Conservation (phyloP, 1,284 basidiomycete genomes). For the Leccinum griseonigrum region DNA sequence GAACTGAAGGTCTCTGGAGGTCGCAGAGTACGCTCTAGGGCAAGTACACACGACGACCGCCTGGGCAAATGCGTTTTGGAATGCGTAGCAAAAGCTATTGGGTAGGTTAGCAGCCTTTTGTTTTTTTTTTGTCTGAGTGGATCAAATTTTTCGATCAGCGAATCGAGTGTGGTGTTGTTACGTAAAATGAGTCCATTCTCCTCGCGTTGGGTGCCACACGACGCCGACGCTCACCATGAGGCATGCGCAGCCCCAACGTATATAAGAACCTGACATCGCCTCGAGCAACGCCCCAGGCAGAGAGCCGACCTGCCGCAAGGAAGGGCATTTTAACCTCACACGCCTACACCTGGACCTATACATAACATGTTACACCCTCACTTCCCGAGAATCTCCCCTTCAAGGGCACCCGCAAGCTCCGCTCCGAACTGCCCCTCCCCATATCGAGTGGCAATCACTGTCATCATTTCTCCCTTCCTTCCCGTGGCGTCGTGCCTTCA, state of each 20-base stretch:
- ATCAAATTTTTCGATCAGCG: constrained; percentile 1
- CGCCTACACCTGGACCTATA: constrained; percentile 12
- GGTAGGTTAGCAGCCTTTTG: neutral
- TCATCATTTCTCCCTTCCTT: constrained; percentile 7
- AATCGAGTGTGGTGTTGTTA: constrained; percentile 17
- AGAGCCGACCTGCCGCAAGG: constrained; percentile 9
- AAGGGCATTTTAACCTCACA: constrained; percentile 20
- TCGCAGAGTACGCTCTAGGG: constrained; percentile 30
- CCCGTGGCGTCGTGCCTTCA: constrained; percentile 15
- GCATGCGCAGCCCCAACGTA: constrained; percentile 9
- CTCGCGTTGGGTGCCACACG: neutral
- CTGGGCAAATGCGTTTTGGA: constrained; percentile 26
- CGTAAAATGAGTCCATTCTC: constrained; percentile 23
- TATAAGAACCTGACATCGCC: constrained; percentile 25
- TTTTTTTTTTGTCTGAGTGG: neutral
- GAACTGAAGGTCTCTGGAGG: constrained; percentile 38
- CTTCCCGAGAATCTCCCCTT: constrained; percentile 7
- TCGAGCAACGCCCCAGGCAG: constrained; percentile 14
- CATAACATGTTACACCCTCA: constrained; percentile 10
- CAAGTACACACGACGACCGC: constrained; percentile 34
- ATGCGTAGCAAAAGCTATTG: constrained; percentile 24
- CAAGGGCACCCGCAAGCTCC: constrained; percentile 18
- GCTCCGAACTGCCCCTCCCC: constrained; percentile 16
- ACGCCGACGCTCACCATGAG: constrained; percentile 17
- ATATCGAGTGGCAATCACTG: constrained; percentile 15